These are phyloP conservation scores for Dictyostelium firmibasis DNA, from an alignment of 78 protist genomes.

Conservation along the genomic window DNA sequence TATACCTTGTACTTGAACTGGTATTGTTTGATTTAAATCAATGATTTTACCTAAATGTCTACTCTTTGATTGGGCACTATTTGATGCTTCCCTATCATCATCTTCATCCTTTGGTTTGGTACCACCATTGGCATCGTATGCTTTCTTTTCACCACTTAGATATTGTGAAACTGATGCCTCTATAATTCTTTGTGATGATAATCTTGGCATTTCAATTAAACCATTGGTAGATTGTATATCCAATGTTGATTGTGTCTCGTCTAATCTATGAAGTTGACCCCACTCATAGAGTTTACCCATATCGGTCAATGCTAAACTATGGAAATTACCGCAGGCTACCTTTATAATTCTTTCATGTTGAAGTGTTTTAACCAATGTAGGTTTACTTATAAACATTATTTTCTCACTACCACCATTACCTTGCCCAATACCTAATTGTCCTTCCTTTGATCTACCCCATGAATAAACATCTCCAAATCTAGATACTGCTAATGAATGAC, in stretches of 20 bases:
- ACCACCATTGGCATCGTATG: constrained; percentile 24
- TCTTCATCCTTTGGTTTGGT: constrained; percentile 12
- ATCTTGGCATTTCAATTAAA: constrained; percentile 43
- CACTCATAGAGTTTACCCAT: constrained; percentile 70
- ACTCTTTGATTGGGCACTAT: background rate
- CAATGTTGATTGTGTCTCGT: background rate
- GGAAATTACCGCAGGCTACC: constrained; percentile 57
- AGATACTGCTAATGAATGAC: constrained; percentile 47
- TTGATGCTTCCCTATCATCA: background rate
- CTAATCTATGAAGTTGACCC: constrained; percentile 69
- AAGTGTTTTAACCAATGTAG: background rate
- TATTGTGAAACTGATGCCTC: constrained; percentile 54
- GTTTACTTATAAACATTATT: background rate
- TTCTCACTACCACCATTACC: background rate
- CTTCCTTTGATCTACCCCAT: constrained; percentile 78
- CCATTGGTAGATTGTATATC: constrained; percentile 3
- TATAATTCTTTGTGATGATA: constrained; percentile 6
- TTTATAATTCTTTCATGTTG: background rate
- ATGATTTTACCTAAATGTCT: constrained; percentile 59
- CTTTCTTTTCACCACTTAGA: constrained; percentile 41
- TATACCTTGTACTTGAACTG: constrained; percentile 9
- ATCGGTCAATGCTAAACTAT: constrained; percentile 66
- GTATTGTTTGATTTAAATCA: constrained; percentile 36
- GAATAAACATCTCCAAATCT: constrained; percentile 79
- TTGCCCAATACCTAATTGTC: constrained; percentile 61